Conservation (phyloP, 148 eudicot species). For the Diospyros lotus region DNA sequence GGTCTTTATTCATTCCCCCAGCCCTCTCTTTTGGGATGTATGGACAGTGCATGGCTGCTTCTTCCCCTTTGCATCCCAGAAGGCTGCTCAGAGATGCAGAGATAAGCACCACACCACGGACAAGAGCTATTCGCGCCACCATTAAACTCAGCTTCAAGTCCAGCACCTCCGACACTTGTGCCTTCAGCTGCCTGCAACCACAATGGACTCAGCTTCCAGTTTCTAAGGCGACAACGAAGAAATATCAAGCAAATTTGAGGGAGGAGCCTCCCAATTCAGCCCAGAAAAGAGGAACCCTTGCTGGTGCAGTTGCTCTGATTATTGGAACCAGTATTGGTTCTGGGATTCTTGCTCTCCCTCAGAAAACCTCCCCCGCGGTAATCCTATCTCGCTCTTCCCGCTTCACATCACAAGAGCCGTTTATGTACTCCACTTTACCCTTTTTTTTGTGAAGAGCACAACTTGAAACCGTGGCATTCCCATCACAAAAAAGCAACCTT, state of each 20-base stretch:
- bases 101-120: conserved; percentile 7
- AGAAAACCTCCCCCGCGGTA: conserved; percentile 48
- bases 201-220: conserved; percentile 8
- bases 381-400: background rate
- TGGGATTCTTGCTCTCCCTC: conserved; percentile 50
- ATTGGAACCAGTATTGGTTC: conserved; percentile 51
- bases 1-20: background rate
- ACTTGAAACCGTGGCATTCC: background rate
- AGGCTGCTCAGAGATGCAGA: conserved; percentile 12
- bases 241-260: conserved; percentile 7
- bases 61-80: conserved; percentile 17
- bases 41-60: conserved; percentile 1
- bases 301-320: conserved; percentile 48
- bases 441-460: background rate
- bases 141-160: conserved; percentile 7
- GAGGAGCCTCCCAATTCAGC: conserved; percentile 15
- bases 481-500: background rate
- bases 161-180: conserved; percentile 10
- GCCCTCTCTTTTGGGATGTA: conserved; percentile 14
- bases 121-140: conserved; percentile 13
- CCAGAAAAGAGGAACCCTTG: conserved; percentile 34
- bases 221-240: conserved; percentile 14
- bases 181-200: conserved; percentile 14
- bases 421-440: background rate
- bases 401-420: too few species aligned